These are phyloP conservation scores for Podila minutissima DNA, from an alignment of 192 early-diverging fungal species.

Conservation along the genomic window DNA sequence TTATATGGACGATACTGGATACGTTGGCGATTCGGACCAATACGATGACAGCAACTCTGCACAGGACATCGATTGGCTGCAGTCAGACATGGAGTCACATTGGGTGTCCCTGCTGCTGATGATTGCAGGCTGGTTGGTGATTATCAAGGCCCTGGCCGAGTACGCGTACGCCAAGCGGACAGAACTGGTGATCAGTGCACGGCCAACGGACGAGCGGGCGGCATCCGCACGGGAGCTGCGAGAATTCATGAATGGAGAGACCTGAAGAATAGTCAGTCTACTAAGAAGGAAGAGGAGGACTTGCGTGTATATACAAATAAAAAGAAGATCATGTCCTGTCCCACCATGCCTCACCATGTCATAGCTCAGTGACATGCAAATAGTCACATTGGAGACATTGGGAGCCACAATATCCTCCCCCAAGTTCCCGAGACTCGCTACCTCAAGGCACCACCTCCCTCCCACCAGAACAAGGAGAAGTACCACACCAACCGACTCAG, in stretches of 20 bases:
- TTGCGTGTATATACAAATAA: background rate
- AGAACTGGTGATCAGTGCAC: slow-evolving; percentile 66
- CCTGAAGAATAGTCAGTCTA: background rate
- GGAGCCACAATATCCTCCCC: too few species aligned
- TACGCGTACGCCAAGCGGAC: slow-evolving; percentile 76
- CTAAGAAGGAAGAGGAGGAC: background rate
- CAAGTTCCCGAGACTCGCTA: too few species aligned
- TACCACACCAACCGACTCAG: too few species aligned
- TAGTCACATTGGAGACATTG: too few species aligned
- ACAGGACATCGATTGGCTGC: slow-evolving; percentile 23
- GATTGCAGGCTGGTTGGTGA: slow-evolving; percentile 76
- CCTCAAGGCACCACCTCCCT: too few species aligned
- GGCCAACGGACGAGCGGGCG: background rate
- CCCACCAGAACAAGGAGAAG: too few species aligned
- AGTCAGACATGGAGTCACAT: slow-evolving; percentile 59
- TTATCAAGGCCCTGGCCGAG: slow-evolving; percentile 76
- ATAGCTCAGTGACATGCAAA: too few species aligned
- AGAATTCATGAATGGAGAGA: background rate
- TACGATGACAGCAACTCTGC: background rate
- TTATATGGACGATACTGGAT: slow-evolving; percentile 24
- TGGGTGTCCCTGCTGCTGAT: slow-evolving; percentile 80
- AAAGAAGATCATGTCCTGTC: too few species aligned
- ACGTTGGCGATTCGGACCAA: slow-evolving; percentile 10
- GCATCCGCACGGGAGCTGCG: background rate
- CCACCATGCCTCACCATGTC: too few species aligned